These are phyloP conservation scores for Nakazawaea ernobii DNA, from an alignment of 805 yeast genomes.

Conservation along the genomic window DNA sequence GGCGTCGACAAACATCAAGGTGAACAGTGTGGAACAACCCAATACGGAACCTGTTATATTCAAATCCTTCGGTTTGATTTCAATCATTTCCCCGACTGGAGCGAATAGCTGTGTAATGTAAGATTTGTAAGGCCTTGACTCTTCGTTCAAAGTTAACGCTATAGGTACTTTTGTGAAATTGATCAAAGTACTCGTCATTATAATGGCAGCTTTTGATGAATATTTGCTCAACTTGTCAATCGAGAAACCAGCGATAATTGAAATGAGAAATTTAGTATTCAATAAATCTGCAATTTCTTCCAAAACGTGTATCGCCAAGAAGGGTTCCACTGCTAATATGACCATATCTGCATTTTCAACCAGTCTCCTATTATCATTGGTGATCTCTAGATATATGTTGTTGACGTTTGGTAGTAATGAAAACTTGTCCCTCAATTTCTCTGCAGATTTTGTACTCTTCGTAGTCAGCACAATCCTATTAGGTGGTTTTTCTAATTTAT, in stretches of 20 bases:
- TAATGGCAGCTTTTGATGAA: neutral
- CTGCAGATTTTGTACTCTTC: neutral
- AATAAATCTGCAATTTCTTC: neutral
- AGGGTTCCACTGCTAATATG: constrained; percentile 4
- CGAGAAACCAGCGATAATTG: constrained; percentile 6
- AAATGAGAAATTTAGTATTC: neutral
- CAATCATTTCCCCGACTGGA: constrained; percentile 4
- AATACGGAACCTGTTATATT: constrained; percentile 1
- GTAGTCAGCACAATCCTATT: neutral
- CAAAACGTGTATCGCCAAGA: neutral
- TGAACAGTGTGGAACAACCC: constrained; percentile 7
- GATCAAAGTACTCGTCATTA: constrained; percentile 8
- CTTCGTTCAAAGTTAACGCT: neutral
- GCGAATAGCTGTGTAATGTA: neutral
- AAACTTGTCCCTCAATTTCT: neutral
- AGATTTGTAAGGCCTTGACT: neutral
- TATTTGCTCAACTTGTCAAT: neutral
- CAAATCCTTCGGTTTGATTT: neutral
- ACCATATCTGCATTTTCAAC: neutral
- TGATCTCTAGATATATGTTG: neutral
- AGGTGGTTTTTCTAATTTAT: neutral
- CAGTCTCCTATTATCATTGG: neutral
- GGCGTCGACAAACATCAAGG: constrained; percentile 5
- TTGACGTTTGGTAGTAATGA: neutral
- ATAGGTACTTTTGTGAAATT: constrained; percentile 3